Evolutionary conservation across 225 moss, liverwort and hornwort genomes (phyloP), one percentile per base, ranked within the genome.

Genomic region (Ulota crispa): DNA sequence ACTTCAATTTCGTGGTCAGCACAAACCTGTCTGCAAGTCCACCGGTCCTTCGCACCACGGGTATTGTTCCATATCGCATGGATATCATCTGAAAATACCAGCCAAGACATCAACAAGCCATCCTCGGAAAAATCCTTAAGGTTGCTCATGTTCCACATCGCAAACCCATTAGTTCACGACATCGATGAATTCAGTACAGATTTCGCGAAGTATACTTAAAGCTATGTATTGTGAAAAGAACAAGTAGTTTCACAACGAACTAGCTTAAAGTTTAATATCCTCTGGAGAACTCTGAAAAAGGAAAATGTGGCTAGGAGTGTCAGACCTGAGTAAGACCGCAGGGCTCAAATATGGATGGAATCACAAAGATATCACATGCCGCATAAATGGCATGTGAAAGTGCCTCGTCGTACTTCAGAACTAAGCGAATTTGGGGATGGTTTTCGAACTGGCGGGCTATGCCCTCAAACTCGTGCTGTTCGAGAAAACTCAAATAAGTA

Each of bases 381-480:
- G 97, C 97, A 82, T 95, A 98, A 20, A 98, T 98, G 61, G 92
- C 88, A 87, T 95, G 97, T 47, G 97, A 98, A 30, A 98, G 94
- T 8, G 87, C 92, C 81, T 98, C 97, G 68, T 98, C 97, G 71
- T 95, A 98, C 83, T 98, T 95, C 64, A 98, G 81, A 41, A 98
- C 75, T 45, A 98, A 85, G 60, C 97, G 94, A 72, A 95, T 88
- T 64, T 98, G 91, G 62, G 91, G 92, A 75, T 98, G 98, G 61
- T 89, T 85, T 80, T 98, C 93, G 68, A 98, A 98, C 37, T 93
- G 81, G 59, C 87, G 91, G 16, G 94, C 91, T 78, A 98, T 89
- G 50, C 91, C 92, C 88, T 98, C 98, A 75, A 98, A 95, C 78
- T 98, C 94, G 54, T 83, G 86, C 98, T 98, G 94, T 81, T 54